Percentiles rank a stretch among this genome's conserved stretches.
Conservation (phyloP, 176 grass and related monocot genomes). For the Oryza coarctata region DNA sequence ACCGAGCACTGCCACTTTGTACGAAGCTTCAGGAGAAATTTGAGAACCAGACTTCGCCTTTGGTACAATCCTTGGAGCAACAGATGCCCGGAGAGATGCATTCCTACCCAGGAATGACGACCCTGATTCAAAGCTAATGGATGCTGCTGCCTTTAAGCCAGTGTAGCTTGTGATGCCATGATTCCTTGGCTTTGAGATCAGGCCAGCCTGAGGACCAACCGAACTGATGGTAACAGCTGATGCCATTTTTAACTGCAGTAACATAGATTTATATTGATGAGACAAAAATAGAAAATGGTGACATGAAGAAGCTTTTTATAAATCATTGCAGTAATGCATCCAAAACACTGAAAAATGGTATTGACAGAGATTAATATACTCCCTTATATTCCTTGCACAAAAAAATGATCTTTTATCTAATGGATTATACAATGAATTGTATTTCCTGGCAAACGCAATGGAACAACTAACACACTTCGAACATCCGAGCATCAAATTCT, state of each 20-base stretch:
- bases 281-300: background rate
- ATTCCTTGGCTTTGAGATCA: conserved; percentile 40
- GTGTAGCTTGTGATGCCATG: conserved; percentile 30
- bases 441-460: background rate
- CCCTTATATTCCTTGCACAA: background rate
- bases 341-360: background rate
- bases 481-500: background rate
- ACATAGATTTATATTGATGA: background rate
- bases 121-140: conserved; percentile 16
- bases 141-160: conserved; percentile 39
- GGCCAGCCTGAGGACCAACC: conserved; percentile 31
- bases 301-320: background rate
- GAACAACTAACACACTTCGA: background rate
- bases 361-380: background rate
- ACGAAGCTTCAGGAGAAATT: conserved; percentile 55
- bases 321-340: background rate
- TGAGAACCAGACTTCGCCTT: conserved; percentile 47
- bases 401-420: background rate
- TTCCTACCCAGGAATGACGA: conserved; percentile 40
- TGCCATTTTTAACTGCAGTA: conserved; percentile 39
- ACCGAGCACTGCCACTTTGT: conserved; percentile 79
- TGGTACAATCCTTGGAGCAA: conserved; percentile 42
- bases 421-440: background rate
- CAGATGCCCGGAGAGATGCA: conserved; percentile 29
- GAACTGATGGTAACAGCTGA: conserved; percentile 38